phyloP scores from a whole-genome alignment of 345 rosid genomes.

The Eutrema japonicum region DNA sequence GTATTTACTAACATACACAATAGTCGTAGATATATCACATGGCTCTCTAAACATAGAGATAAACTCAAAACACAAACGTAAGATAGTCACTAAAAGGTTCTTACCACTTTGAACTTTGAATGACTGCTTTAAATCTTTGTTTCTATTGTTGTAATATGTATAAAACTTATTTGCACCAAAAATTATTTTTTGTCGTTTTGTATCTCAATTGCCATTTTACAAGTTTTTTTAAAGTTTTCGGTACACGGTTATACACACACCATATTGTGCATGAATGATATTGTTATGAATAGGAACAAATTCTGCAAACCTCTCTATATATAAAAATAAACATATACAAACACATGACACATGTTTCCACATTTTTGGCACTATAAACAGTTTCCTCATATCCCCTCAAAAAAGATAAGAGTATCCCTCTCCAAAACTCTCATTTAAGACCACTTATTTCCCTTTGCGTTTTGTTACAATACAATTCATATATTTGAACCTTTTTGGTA shows the following conservation, averaged over 20 bases:
- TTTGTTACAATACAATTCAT: slow-evolving; percentile 14
- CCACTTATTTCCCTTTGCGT: slow-evolving; percentile 25
- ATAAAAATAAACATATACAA: slow-evolving; percentile 2
- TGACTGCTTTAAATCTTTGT: no score
- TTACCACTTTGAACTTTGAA: no score
- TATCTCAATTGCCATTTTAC: no score
- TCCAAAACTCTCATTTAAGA: slow-evolving; percentile 11
- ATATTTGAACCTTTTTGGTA: neutral
- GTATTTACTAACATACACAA: slow-evolving; percentile 1
- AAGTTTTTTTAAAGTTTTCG: accelerated
- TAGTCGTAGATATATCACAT: slow-evolving; percentile 20
- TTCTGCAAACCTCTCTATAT: no score
- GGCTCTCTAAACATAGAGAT: slow-evolving; percentile 29
- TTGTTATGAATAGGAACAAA: no score
- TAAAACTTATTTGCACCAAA: no score
- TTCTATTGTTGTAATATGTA: no score
- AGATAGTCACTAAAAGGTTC: no score
- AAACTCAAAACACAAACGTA: slow-evolving; percentile 13
- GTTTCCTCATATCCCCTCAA: slow-evolving; percentile 18
- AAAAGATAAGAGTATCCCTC: slow-evolving; percentile 25
- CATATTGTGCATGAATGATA: no score
- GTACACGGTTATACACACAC: no score
- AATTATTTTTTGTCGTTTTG: no score
- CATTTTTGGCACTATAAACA: slow-evolving; percentile 35
- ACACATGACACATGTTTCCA: slow-evolving; percentile 35